Base-by-base conservation (phyloP, 1,139 yeast species). In the Hansenula anomala region DNA sequence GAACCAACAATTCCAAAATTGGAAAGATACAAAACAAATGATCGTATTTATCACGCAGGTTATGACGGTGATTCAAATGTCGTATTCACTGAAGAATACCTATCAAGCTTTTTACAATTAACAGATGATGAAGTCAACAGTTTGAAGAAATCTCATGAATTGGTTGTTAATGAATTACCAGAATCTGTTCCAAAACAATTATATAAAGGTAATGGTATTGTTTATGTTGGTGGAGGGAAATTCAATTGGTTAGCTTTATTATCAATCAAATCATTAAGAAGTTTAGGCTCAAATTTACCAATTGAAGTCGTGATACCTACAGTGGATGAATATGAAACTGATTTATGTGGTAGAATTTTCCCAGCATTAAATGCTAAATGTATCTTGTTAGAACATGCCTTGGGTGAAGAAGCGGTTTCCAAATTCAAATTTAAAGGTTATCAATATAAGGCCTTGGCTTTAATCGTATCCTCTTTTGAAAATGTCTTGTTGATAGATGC, bases 181-280 rank as follows among this genome's bases (percentile, higher is more conserved):
- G 57, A 64, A 0, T 45, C 53, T 4, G 57, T 62, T 18, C 82
- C 88, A 1, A 58, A 62, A 24, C 63, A 68, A 2, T 54, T 75
- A 2, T 79, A 76, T 54, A 54, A 63, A n/a, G 90, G 90, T 1
- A 69, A 77, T 43, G 96, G 96, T 23, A 78, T 86, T 30, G 95
- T 86, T 2, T 81, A 78, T 52, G 90, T 84, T 28, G 92, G 92
- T 16, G 95, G 95, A 32, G 92, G 90, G 3, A 73, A 72, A 48
- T 84, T 80, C 64, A 81, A 84, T 54, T 81, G 94, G 72, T 64
- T 84, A 46, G 75, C 88, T 14, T 63, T 84, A 35, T 63, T 83
- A 22, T 78, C 92, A 1, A 71, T 87, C 44, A 73, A 76, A 54
- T 71, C 82, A 38, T 60, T 87, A 36, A 65, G 95, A 46, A 71